These are phyloP conservation scores for Nothophaeocryptopus gaeumannii DNA, from an alignment of 2,329 filamentous ascomycete species.

Conservation along the genomic window DNA sequence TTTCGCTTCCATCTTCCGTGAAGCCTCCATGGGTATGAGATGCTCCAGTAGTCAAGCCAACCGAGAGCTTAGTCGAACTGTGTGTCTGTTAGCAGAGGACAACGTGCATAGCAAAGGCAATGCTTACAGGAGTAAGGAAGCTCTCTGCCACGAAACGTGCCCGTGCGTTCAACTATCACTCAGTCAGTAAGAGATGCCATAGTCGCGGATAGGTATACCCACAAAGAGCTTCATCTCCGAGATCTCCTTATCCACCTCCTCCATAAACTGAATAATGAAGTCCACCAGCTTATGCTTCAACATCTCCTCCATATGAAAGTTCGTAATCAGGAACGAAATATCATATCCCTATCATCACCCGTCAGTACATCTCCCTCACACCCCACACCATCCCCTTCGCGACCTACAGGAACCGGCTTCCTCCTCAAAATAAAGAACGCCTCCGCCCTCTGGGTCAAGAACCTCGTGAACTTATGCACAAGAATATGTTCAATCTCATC, in stretches of 20 bases:
- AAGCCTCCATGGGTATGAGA: no score
- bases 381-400: background rate
- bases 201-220: conserved; percentile 41
- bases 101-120: background rate
- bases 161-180: conserved; percentile 78
- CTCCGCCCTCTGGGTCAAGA: conserved; percentile 92
- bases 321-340: conserved; percentile 97
- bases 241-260: conserved; percentile 99
- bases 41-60: no score
- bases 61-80: conserved; percentile 28
- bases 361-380: conserved; percentile 15
- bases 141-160: conserved; percentile 98
- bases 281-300: conserved; percentile 98
- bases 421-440: conserved; percentile 94
- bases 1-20: no score
- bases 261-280: conserved; percentile 99
- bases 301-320: conserved; percentile 98
- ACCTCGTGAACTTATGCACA: conserved; percentile 97
- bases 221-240: conserved; percentile 99
- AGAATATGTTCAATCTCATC: conserved; percentile 98
- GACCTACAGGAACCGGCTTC: conserved; percentile 83
- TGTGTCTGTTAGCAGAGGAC: background rate
- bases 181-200: conserved; percentile 28
- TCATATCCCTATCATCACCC: conserved; percentile 72
- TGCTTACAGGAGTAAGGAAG: conserved; percentile 83